Evolutionary conservation across 805 yeast genomes (phyloP).

Genomic region (Debaryomyces castellii): DNA sequence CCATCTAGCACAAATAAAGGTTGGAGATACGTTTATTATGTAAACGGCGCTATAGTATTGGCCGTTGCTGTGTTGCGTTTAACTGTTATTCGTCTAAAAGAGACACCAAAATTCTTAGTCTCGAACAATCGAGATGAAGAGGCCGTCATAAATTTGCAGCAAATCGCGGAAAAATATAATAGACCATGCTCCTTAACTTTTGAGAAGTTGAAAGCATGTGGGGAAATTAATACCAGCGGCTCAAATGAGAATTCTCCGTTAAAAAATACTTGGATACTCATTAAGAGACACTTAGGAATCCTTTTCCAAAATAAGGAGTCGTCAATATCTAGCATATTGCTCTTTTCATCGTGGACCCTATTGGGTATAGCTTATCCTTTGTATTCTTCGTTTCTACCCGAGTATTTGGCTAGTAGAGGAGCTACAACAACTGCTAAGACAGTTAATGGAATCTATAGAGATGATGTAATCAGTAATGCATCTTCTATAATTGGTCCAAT

Average conservation of each 20-base stretch:
- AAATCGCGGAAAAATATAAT: conserved; percentile 48
- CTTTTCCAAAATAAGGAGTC: conserved; percentile 45
- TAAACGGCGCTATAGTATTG: conserved; percentile 49
- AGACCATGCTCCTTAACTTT: conserved; percentile 43
- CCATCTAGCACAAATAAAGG: conserved; percentile 52
- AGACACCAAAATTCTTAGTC: conserved; percentile 58
- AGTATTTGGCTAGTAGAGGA: conserved; percentile 52
- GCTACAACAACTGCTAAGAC: conserved; percentile 41
- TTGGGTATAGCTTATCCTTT: conserved; percentile 57
- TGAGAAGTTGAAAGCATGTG: conserved; percentile 46
- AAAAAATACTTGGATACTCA: conserved; percentile 18
- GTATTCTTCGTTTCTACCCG: conserved; percentile 53
- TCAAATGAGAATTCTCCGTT: conserved; percentile 19
- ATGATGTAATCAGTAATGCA: conserved; percentile 46
- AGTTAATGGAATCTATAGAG: conserved; percentile 40
- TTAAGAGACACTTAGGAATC: conserved; percentile 36
- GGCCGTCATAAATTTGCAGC: conserved; percentile 42
- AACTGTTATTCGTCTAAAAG: conserved; percentile 37
- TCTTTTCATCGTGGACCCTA: conserved; percentile 50
- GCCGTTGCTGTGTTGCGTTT: conserved; percentile 36
- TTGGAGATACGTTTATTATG: conserved; percentile 58
- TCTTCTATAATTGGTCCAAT: conserved; percentile 54
- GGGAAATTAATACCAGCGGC: conserved; percentile 28
- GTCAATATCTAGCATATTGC: conserved; percentile 38
- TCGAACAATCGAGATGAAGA: conserved; percentile 53